These are phyloP conservation scores for Scortechinia acanthostroma DNA, from an alignment of 2,329 filamentous ascomycete genomes.

Conservation along the genomic window DNA sequence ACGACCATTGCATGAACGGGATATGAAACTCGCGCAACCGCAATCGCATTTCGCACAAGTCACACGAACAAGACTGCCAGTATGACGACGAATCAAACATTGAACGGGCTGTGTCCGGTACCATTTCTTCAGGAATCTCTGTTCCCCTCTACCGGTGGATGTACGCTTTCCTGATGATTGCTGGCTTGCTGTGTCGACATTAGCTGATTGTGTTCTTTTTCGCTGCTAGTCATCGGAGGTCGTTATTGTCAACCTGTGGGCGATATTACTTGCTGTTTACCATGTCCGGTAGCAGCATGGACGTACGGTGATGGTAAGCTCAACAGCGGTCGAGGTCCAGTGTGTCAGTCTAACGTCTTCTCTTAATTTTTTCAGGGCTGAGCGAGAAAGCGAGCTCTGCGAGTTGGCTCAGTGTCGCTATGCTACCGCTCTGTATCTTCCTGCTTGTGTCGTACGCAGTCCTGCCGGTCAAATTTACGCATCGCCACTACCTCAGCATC, in stretches of 20 bases:
- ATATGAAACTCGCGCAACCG: too few relatives aligned
- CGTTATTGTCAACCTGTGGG: neutral
- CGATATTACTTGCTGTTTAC: neutral
- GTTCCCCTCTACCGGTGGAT: neutral
- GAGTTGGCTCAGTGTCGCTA: neutral
- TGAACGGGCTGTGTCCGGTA: neutral
- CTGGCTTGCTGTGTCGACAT: neutral
- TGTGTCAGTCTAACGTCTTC: neutral
- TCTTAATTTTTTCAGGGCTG: neutral
- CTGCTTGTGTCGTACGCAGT: neutral
- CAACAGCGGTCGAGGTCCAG: too few relatives aligned
- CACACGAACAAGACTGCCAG: too few relatives aligned
- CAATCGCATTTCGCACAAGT: too few relatives aligned
- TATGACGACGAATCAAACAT: too few relatives aligned
- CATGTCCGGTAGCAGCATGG: neutral
- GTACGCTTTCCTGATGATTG: neutral
- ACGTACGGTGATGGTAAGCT: neutral
- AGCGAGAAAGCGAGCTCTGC: neutral
- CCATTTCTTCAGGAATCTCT: neutral
- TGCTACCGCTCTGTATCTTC: neutral
- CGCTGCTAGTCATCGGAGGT: neutral
- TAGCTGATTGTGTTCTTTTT: too few relatives aligned
- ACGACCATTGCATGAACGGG: too few relatives aligned
- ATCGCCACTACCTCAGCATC: conserved; percentile 1
- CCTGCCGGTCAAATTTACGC: neutral